Base-by-base conservation (phyloP, 2,329 filamentous ascomycete genomes). In the Apiospora marii region DNA sequence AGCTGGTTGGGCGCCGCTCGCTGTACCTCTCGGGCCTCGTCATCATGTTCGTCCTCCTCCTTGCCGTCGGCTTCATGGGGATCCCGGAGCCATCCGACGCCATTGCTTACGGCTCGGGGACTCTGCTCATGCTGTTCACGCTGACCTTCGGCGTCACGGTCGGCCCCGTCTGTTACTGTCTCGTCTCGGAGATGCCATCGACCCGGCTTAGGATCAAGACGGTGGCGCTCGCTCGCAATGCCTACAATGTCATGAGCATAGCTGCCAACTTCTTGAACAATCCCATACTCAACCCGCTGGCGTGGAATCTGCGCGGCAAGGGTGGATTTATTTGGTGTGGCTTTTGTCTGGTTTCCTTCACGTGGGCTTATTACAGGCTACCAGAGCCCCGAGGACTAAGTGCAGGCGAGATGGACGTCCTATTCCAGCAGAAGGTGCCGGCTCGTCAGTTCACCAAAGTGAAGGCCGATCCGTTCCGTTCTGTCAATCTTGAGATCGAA, bases 111-210 rank as follows among this genome's bases (percentile, higher is more conserved):
- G 34, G 7, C 19, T 64, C 58, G 10, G 34, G 58, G 22, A n/a
- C 5, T 12, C 58, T 64, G 58, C 58, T 85, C 0, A 75, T 86
- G 16, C 74, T 84, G 44, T 84, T 79, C 71, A 82, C 80, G 0
- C 81, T 84, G 72, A 74, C 80, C 12, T 86, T 85, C 77, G 83
- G 82, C 76, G 76, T 81, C 70, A 85, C 83, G 0, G 79, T 85
- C 19, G 85, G 84, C 0, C 84, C 84, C 2, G 80, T 84, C 19
- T 80, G 81, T 30, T 86, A 84, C 74, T 78, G 81, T 8, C 79
- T 86, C 74, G 86, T 84, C 1, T 78, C 83, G 0, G 84, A 86
- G 69, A 82, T 81, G 19, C 82, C 83, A 0, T 84, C 84, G 0
- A 81, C 81, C 2, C 81, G 84, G 16, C 81, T 86, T 13, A 43